Evolutionary conservation across 129 eudicot species (phyloP), one percentile per base, ranked within the genome.

Genomic region (Lonicera japonica): DNA sequence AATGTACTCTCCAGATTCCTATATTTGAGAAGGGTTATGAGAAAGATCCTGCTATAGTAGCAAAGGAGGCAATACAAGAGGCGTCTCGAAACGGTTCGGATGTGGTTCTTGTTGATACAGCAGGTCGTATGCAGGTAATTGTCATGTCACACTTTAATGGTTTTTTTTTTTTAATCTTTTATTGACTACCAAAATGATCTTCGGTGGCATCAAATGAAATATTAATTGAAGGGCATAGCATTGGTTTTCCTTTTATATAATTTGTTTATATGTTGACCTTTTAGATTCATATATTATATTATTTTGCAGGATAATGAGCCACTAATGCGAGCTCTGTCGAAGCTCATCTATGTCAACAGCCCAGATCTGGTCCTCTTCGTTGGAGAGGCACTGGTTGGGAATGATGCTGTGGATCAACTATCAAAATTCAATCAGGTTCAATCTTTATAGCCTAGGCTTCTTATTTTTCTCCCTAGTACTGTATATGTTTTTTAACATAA

Each of bases 21-120:
- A 92, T 88, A 70, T 92, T 92, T 75, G 96, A 92, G 84, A 92
- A 91, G 83, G 99, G 99, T 20, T 92, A 92, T 18, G 96, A 88
- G 80, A 92, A 88, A 71, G 99, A 92, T 75, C 96, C 96, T 65
- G 95, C 99, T 46, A 60, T 92, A 78, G 96, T 88, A 18, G 99
- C 99, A 16, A 92, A 92, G 79, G 99, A 92, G 79, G 99, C 96
- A 66, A 88, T 92, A 55, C 95, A 85, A 63, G 96, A 92, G 79
- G 96, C 96, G 48, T 39, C 70, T 25, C 90, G 95, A 21, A 85
- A 80, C 72, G 96, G 96, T 46, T 85, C 99, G 1, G 99, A 88
- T 59, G 96, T 92, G 16, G 96, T 92, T 82, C 84, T 92, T 76
- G 99, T 92, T 65, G 99, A 92, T 73, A 92, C 99, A 40, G 96